Evolutionary conservation across 257 asterid species (phyloP).

Genomic region (Solanum chmielewskii): DNA sequence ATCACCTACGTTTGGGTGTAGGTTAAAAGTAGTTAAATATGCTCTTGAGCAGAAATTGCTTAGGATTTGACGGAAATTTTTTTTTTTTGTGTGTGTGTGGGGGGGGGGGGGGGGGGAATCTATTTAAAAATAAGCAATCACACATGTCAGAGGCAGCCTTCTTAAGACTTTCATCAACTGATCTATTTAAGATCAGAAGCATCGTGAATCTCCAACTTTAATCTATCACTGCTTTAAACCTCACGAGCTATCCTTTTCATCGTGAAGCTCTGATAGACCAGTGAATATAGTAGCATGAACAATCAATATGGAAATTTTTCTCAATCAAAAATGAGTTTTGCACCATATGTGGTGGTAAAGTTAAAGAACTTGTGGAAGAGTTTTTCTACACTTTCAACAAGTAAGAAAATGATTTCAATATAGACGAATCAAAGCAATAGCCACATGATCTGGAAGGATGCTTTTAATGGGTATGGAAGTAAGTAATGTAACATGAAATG

Average conservation of each 20-base stretch:
- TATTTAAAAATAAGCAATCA: neutral
- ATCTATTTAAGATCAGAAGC: slow-evolving; percentile 10
- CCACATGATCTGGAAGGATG: too few species aligned
- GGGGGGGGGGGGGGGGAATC: neutral
- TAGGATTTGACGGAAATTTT: neutral
- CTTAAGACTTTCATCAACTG: slow-evolving; percentile 1
- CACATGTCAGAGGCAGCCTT: neutral
- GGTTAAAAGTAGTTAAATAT: neutral
- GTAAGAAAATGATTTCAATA: neutral
- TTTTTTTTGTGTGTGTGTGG: too few species aligned
- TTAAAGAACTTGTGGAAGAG: neutral
- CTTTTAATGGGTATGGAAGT: too few species aligned
- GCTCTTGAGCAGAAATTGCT: neutral
- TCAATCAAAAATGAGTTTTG: neutral
- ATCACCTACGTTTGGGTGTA: neutral
- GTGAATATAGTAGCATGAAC: neutral
- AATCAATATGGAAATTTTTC: neutral
- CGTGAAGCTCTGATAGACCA: slow-evolving; percentile 19
- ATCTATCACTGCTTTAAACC: slow-evolving; percentile 24
- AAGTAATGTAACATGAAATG: too few species aligned
- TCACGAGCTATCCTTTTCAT: slow-evolving; percentile 11
- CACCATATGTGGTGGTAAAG: neutral
- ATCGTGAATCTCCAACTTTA: slow-evolving; percentile 1
- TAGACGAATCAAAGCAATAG: too few species aligned
- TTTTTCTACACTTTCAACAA: neutral